Evolutionary conservation across 805 yeast genomes (phyloP), one percentile per base, ranked within the genome.

Genomic region (Saccharomyces paradoxus): DNA sequence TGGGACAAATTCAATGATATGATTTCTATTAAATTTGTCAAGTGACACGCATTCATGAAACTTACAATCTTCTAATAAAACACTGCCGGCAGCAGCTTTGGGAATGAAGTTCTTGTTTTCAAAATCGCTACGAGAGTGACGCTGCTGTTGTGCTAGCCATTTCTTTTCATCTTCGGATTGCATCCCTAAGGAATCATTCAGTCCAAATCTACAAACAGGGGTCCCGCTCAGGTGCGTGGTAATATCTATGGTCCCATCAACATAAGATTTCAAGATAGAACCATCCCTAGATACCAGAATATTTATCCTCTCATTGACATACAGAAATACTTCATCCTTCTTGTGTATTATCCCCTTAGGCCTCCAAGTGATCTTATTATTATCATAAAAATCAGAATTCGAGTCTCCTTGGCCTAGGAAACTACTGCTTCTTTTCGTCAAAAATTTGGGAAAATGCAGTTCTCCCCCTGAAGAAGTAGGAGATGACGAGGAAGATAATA

Each of bases 41-140:
- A 89, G 74, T 57, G 84, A 82, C 27, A 89, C 96, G 69, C 96
- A 87, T 62, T 88, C 92, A 69, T 89, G 96, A 70, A 89, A 86
- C 59, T 86, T 88, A 61, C 87, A 83, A 67, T 89, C 95, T 60
- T 86, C 88, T 10, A 90, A 71, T 0, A 76, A 63, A 4, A 83
- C 87, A 37, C 77, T 71, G 2, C 80, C 80, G 0, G 77, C 74
- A 1, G 77, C 76, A 2, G 79, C 77, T 50, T 67, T 68, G 17
- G 75, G 74, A 17, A 57, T 51, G 10, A 58, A 56, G 41, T 58
- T 56, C 53, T 66, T 62, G 55, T 65, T 71, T 53, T 57, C 68
- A 44, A 63, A 60, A 51, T 66, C 72, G 52, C 58, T 62, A 12
- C 52, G 50, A 17, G 44, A 37, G 7, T 37, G 44, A 3, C 17